phyloP scores from a whole-genome alignment of 148 eudicot genomes.

The Amaranthus hypochondriacus region DNA sequence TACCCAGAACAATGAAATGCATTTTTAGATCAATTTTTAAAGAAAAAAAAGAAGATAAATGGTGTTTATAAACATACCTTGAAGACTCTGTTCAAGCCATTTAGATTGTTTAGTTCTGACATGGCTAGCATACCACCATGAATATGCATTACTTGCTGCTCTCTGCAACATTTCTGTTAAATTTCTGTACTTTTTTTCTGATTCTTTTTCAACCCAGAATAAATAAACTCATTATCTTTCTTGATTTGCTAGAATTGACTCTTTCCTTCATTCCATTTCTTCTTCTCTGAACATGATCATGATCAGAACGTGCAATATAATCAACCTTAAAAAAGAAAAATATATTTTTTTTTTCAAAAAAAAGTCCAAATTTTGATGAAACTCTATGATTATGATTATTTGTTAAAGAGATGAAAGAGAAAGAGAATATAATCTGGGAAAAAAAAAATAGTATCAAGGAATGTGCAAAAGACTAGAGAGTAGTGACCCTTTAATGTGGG shows the following conservation, averaged over 20 bases:
- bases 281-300: slow-evolving; percentile 22
- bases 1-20: neutral
- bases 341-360: no score
- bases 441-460: slow-evolving; percentile 1
- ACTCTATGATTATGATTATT: slow-evolving; percentile 7
- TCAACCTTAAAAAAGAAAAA: neutral
- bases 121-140: slow-evolving; percentile 90
- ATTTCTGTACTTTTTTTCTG: neutral
- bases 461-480: slow-evolving; percentile 19
- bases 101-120: slow-evolving; percentile 74
- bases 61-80: slow-evolving; percentile 34
- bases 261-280: slow-evolving; percentile 18
- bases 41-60: neutral
- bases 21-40: neutral
- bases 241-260: slow-evolving; percentile 8
- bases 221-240: neutral
- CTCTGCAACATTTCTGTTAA: slow-evolving; percentile 51
- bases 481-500: slow-evolving; percentile 13
- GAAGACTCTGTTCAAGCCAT: slow-evolving; percentile 83
- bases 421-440: slow-evolving; percentile 7
- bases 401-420: slow-evolving; percentile 4
- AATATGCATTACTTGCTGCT: slow-evolving; percentile 76
- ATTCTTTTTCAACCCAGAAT: neutral
- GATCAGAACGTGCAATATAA: slow-evolving; percentile 25
- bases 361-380: slow-evolving; percentile 3